Percentiles rank a stretch among this genome's conserved stretches.
These are phyloP conservation scores for Hypoxylon sp. DNA, from an alignment of 2,329 filamentous ascomycete species.

Conservation along the genomic window DNA sequence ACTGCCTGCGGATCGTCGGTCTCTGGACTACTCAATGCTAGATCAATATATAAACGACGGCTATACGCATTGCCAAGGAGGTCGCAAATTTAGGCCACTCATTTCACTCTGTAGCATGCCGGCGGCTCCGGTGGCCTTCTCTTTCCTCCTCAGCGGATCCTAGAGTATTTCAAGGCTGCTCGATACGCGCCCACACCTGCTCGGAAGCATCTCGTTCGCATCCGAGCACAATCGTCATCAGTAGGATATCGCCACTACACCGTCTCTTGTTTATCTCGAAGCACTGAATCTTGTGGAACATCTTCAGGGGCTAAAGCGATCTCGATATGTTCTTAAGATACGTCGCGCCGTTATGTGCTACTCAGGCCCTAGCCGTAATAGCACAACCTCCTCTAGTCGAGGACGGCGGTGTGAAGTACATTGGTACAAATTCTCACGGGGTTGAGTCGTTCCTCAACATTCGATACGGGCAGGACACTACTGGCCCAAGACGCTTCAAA, in stretches of 20 bases:
- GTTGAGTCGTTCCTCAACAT: background rate
- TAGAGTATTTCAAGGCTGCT: constrained; percentile 17
- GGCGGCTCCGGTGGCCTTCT: background rate
- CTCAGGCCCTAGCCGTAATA: constrained; percentile 2
- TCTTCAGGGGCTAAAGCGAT: background rate
- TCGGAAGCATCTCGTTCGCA: constrained; percentile 2
- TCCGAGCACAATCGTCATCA: background rate
- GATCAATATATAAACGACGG: constrained; percentile 23
- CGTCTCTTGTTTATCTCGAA: background rate
- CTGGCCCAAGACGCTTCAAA: background rate
- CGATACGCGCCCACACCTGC: background rate
- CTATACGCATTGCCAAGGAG: constrained; percentile 23
- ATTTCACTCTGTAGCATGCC: background rate
- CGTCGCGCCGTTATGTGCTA: background rate
- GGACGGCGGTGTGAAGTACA: background rate
- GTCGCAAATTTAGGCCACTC: background rate
- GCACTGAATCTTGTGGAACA: background rate
- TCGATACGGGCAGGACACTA: background rate
- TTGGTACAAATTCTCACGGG: background rate
- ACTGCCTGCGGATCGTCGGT: constrained; percentile 12
- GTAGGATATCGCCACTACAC: background rate
- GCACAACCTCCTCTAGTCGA: background rate
- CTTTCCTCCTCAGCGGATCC: background rate
- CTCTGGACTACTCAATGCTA: constrained; percentile 20
- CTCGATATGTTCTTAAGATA: background rate